Evolutionary conservation across 2,329 filamentous ascomycete species (phyloP).

Genomic region (Neonectria hederae): DNA sequence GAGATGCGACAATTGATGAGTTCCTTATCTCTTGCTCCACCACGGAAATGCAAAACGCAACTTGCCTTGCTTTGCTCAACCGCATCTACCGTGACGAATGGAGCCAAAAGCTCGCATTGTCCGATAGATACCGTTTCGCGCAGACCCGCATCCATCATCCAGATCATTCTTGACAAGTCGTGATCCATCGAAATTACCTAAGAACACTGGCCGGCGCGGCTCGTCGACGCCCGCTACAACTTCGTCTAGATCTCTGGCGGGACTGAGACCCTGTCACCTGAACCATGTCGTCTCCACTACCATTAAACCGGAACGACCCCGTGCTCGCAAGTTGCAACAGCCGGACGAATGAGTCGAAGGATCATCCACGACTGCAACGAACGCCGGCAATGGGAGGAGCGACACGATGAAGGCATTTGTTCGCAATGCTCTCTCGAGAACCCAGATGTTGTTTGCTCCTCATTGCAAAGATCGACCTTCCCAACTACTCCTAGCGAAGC

Average conservation of each 20-base stretch:
- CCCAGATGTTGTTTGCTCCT: conserved; percentile 10
- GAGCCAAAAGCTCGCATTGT: neutral
- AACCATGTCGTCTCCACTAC: conserved; percentile 12
- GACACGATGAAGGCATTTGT: neutral
- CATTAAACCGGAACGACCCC: conserved; percentile 8
- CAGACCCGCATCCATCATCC: neutral
- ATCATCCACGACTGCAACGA: neutral
- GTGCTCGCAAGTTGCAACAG: neutral
- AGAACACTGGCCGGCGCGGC: conserved; percentile 4
- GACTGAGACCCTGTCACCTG: neutral
- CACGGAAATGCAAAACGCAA: neutral
- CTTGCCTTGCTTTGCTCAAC: neutral
- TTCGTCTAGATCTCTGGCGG: neutral
- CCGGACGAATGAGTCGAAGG: neutral
- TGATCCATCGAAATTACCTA: conserved; percentile 10
- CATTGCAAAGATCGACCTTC: conserved; percentile 8
- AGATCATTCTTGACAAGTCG: neutral
- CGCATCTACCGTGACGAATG: neutral
- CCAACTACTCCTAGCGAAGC: conserved; percentile 11
- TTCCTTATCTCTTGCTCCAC: neutral
- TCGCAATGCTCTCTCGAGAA: neutral
- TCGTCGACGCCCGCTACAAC: conserved; percentile 15
- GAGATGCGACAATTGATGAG: neutral
- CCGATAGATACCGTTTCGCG: neutral
- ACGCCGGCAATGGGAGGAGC: neutral